Base-by-base conservation (phyloP, 768 basidiomycete genomes). In the Boletus insuetus region DNA sequence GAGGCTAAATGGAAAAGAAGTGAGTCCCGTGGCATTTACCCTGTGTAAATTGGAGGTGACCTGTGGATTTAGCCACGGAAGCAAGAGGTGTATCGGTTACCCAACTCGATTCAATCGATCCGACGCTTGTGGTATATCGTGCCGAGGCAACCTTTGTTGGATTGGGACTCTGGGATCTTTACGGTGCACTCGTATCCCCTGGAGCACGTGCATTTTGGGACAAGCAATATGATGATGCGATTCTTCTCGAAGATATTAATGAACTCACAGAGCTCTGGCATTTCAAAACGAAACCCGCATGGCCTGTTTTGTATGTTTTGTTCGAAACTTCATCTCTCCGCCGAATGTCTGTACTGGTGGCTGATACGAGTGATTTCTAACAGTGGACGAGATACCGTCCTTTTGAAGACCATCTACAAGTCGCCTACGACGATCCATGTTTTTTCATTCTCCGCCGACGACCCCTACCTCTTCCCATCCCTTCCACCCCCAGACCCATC, bases 141-240 rank as follows among this genome's bases (percentile, higher is more conserved):
- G 95, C 97, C 2, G 94, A 98, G 72, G 96, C 96, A 2, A 95
- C 94, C 0, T 98, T 98, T 66, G 95, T 98, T 35, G 96, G 95
- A 20, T 86, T 98, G 6, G 86, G 91, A 3, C 76, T 99, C 2
- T 98, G 96, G 96, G 97, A 99, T 68, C 75, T 98, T 19, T 96
- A 89, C 59, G 86, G 87, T 22, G 86, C 89, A 1, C 85, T 98
- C 31, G 81, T 86, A n/a, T 91, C 88, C 22, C 91, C 91, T 4
- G 94, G 94, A 1, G 87, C 89, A 13, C 81, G 86, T 51, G 74
- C 80, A 13, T 85, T 86, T 59, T 94, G 95, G 96, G 95, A 97
- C 67, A 93, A 89, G 68, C 83, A 85, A 59, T 85, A 91, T 59
- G 94, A 96, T 51, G 92, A 95, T 60, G 92, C 91, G 26, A 76